phyloP scores from a whole-genome alignment of 1,284 basidiomycete species.

The Leccinum variabile region DNA sequence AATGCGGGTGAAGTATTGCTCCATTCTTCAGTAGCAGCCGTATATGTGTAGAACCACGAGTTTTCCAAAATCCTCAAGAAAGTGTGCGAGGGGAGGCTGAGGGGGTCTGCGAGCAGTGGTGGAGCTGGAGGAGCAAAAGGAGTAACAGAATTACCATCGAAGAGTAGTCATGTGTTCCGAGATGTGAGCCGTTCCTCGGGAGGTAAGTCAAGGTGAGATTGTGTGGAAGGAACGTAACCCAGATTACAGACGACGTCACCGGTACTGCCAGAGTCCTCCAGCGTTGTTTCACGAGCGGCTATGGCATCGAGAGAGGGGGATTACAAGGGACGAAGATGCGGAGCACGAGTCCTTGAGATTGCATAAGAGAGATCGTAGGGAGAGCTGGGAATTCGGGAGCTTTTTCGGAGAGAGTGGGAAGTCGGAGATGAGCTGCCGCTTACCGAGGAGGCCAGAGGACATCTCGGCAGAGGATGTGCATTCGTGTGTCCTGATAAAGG shows the following conservation, averaged over 20 bases:
- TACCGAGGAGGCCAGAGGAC: constrained; percentile 39
- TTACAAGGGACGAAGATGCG: constrained; percentile 71
- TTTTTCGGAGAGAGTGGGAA: constrained; percentile 26
- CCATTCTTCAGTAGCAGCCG: too few relatives aligned
- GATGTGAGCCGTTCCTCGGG: constrained; percentile 20
- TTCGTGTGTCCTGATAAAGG: too few relatives aligned
- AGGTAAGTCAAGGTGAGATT: constrained; percentile 25
- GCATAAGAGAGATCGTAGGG: constrained; percentile 65
- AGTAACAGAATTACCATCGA: constrained; percentile 57
- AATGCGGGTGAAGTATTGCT: too few relatives aligned
- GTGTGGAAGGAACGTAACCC: constrained; percentile 47
- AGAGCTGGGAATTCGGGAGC: constrained; percentile 32
- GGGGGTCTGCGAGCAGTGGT: constrained; percentile 53
- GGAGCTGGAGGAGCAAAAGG: constrained; percentile 54
- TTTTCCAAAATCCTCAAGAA: too few relatives aligned
- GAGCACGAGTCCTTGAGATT: constrained; percentile 62
- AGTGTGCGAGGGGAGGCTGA: constrained; percentile 57
- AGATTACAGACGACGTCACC: constrained; percentile 74
- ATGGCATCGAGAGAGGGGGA: constrained; percentile 51
- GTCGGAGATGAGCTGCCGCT: constrained; percentile 38
- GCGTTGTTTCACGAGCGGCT: constrained; percentile 56
- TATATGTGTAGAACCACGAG: too few relatives aligned
- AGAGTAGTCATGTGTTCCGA: constrained; percentile 62
- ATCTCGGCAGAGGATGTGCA: too few relatives aligned
- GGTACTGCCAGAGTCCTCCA: constrained; percentile 65